Base-by-base conservation (phyloP, 2,329 filamentous ascomycete genomes). In the Colletotrichum viniferum region DNA sequence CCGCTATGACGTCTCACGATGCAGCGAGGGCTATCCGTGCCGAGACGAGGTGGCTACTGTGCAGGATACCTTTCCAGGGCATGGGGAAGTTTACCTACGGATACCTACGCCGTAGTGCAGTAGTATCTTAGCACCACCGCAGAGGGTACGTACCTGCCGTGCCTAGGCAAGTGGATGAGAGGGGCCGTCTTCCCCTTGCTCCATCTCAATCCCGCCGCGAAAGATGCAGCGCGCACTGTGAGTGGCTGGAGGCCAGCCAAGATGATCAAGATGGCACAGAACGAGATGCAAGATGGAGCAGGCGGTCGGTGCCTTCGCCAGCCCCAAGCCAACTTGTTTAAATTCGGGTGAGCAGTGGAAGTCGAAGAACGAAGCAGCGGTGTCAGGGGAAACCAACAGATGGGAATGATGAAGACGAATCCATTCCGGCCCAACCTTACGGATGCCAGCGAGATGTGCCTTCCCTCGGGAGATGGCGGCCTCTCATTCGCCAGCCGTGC, bases 1-100 rank as follows among this genome's bases (percentile, higher is more conserved):
- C 73, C 69, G 62, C 69, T 36, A 73, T 73, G 73, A 75, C 73
- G 73, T 75, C 69, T 48, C 63, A 34, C 24, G 60, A 30, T 32
- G 14, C 56, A 30, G 32, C 28, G 30, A 34, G 24, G 14, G 26
- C 16, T 26, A 32, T 52, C 67, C 67, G 67, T 69, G 67, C 36
- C 36, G 55, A 62, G 56, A 52, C 26, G 16, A n/a, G 5, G 8
- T 16, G 21, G 38, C n/a, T 26, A 69, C 67, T 69, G 67, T 69
- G 58, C 26, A 13, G 52, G 16, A n/a, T 68, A 68, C 65, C 32
- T 68, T 18, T 24, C n/a, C 62, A 65, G 62, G 62, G 62, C 9
- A 36, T 52, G 24, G 21, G 63, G 43, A 68, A 34, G 58, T 48
- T 9, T 10, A 48, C 36, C 16, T 36, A 36, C 34, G 9, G 38